Evolutionary conservation across 208 protist species (phyloP).

Genomic region (Leishmania braziliensis): DNA sequence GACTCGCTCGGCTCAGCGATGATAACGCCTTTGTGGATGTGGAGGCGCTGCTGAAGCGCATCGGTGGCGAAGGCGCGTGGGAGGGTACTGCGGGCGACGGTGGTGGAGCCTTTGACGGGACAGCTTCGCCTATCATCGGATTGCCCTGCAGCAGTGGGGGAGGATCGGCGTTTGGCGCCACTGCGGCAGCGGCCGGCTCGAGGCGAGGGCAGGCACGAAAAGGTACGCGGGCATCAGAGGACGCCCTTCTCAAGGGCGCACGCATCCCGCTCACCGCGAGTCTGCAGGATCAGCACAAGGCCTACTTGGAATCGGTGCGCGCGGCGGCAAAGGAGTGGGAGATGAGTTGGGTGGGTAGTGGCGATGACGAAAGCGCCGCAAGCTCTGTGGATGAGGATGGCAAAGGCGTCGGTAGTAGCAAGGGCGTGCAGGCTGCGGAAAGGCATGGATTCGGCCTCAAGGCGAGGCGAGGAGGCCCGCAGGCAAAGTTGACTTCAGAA

Average conservation of each 20-base stretch:
- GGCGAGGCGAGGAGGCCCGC: neutral
- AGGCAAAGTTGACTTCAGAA: neutral
- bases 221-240: slow-evolving; percentile 7
- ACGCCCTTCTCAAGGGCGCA: slow-evolving; percentile 7
- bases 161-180: neutral
- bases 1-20: slow-evolving; percentile 52
- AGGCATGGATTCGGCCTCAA: neutral
- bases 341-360: neutral
- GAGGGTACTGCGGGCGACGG: neutral
- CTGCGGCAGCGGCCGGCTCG: neutral
- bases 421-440: neutral
- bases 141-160: neutral
- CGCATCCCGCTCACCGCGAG: slow-evolving; percentile 23
- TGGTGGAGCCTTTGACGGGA: slow-evolving; percentile 8
- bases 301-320: slow-evolving; percentile 12
- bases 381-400: slow-evolving; percentile 4
- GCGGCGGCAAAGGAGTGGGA: neutral
- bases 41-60: slow-evolving; percentile 37
- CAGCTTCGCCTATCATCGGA: neutral
- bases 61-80: slow-evolving; percentile 2
- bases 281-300: slow-evolving; percentile 37
- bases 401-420: neutral
- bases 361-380: neutral
- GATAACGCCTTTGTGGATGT: slow-evolving; percentile 84
- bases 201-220: neutral